phyloP scores from a whole-genome alignment of 2,329 filamentous ascomycete genomes.

The Epichloe uncinata region DNA sequence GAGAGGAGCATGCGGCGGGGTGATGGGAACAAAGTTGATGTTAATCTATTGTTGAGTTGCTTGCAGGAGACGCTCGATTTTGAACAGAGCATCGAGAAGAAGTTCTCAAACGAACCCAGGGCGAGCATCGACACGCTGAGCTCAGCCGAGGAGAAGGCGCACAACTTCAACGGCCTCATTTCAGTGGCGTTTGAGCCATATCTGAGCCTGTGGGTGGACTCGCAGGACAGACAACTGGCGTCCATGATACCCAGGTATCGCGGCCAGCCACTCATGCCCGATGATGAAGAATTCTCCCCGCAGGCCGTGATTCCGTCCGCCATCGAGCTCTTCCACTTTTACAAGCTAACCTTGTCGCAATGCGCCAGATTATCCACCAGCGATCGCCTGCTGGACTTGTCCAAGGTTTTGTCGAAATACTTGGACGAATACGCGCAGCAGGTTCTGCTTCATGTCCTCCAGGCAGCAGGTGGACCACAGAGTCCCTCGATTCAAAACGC shows the following conservation, averaged over 20 bases:
- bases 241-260: slow-evolving; percentile 79
- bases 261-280: slow-evolving; percentile 61
- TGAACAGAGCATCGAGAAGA: slow-evolving; percentile 77
- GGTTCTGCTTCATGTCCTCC: slow-evolving; percentile 62
- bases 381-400: slow-evolving; percentile 71
- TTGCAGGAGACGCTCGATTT: slow-evolving; percentile 95
- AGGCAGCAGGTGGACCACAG: slow-evolving; percentile 38
- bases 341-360: slow-evolving; percentile 82
- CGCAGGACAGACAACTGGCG: slow-evolving; percentile 80
- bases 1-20: slow-evolving; percentile 71
- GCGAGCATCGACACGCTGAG: slow-evolving; percentile 83
- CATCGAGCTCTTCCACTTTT: slow-evolving; percentile 95
- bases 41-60: slow-evolving; percentile 77
- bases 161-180: slow-evolving; percentile 78
- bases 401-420: slow-evolving; percentile 79
- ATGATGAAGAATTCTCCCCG: slow-evolving; percentile 83
- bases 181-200: slow-evolving; percentile 97
- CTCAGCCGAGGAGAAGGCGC: slow-evolving; percentile 60
- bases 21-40: slow-evolving; percentile 71
- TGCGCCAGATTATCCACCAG: slow-evolving; percentile 93
- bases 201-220: slow-evolving; percentile 91
- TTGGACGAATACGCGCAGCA: slow-evolving; percentile 92
- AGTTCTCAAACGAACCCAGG: slow-evolving; percentile 60
- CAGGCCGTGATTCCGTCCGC: slow-evolving; percentile 87
- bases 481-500: slow-evolving; percentile 55